Percentiles rank a stretch among this genome's conserved stretches.
phyloP scores from a whole-genome alignment of 352 stramenopile species.

The Saprolegnia diclina region DNA sequence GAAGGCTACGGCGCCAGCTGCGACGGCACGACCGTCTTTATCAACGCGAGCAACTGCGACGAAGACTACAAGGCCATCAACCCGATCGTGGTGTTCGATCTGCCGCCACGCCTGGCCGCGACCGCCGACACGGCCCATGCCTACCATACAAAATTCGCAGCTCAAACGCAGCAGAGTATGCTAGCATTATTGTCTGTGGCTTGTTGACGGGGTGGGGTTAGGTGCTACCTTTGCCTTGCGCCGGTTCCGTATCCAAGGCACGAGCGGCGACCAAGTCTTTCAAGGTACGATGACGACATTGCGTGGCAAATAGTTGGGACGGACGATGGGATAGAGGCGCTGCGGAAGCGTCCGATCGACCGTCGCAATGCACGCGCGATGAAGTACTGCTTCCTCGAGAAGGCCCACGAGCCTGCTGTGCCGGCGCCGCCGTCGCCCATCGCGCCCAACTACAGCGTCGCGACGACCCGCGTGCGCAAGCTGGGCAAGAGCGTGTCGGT shows the following conservation, averaged over 20 bases:
- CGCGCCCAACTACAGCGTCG: slow-evolving; percentile 21
- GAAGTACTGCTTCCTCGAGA: slow-evolving; percentile 25
- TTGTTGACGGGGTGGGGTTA: neutral
- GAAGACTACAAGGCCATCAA: slow-evolving; percentile 74
- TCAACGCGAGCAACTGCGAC: slow-evolving; percentile 29
- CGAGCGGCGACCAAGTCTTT: slow-evolving; percentile 18
- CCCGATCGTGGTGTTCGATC: slow-evolving; percentile 52
- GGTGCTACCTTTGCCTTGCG: neutral
- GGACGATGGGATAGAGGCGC: slow-evolving; percentile 5
- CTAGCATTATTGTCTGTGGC: neutral
- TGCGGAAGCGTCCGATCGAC: slow-evolving; percentile 3
- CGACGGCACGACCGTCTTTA: slow-evolving; percentile 30
- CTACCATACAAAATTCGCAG: slow-evolving; percentile 5
- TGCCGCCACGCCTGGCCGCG: slow-evolving; percentile 29
- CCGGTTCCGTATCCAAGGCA: slow-evolving; percentile 17
- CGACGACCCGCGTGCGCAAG: neutral
- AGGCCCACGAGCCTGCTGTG: neutral
- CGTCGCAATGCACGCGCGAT: neutral
- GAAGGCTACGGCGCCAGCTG: slow-evolving; percentile 22
- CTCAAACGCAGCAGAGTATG: slow-evolving; percentile 14
- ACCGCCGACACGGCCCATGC: neutral
- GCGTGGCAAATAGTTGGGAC: neutral
- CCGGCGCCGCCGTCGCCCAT: neutral
- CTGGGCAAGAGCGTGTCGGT: slow-evolving; percentile 16
- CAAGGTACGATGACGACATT: slow-evolving; percentile 6